phyloP scores from a whole-genome alignment of 345 rosid genomes.

The Syzygium jambos region DNA sequence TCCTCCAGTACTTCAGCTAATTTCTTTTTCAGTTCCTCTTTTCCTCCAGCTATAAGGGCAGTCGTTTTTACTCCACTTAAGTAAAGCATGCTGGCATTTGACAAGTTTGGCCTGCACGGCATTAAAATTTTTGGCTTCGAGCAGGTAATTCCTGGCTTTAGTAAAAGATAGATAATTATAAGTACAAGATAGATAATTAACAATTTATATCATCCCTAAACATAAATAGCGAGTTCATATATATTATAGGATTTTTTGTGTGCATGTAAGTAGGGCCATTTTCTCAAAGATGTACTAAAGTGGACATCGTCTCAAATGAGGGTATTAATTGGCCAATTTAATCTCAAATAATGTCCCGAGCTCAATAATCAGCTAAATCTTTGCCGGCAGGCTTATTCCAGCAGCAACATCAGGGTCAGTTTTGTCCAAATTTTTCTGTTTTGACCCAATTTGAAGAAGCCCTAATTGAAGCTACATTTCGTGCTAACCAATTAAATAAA shows the following conservation, averaged over 20 bases:
- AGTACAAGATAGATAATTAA: background rate
- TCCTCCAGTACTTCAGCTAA: background rate
- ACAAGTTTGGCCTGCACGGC: no score
- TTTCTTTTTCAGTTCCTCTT: background rate
- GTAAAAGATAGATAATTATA: background rate
- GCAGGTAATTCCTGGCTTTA: background rate
- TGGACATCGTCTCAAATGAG: background rate
- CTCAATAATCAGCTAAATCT: no score
- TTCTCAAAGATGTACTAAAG: background rate
- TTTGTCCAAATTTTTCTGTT: no score
- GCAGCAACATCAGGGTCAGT: no score
- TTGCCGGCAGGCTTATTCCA: no score
- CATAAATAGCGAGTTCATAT: background rate
- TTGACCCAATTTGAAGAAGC: no score
- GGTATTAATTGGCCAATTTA: no score
- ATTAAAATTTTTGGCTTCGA: no score
- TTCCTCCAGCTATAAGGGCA: background rate
- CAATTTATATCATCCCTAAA: background rate
- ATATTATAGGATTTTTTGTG: background rate
- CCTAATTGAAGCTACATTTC: no score
- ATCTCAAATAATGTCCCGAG: no score
- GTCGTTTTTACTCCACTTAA: background rate
- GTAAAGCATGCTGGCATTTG: background rate
- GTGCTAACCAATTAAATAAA: no score
- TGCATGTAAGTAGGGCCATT: background rate